phyloP scores from a whole-genome alignment of 1,284 basidiomycete species.

The Cutaneotrichosporon mucoides region DNA sequence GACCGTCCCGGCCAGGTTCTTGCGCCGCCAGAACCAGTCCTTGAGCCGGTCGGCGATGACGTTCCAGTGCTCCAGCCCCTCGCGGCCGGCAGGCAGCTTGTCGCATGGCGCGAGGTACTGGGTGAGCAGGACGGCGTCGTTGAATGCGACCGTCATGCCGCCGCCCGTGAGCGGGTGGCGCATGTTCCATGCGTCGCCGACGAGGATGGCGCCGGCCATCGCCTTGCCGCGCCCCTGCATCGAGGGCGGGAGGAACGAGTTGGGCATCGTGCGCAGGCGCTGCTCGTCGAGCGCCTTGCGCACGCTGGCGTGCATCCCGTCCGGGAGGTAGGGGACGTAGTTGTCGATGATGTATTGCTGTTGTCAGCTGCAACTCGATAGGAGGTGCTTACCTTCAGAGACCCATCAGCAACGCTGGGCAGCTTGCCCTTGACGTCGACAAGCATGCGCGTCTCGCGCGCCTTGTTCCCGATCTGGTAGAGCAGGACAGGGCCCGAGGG shows the following conservation, averaged over 20 bases:
- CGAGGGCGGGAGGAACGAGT: conserved; percentile 83
- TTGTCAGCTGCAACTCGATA: conserved; percentile 47
- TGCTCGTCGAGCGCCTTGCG: conserved; percentile 62
- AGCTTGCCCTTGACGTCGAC: conserved; percentile 85
- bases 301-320: conserved; percentile 61
- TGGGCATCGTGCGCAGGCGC: conserved; percentile 87
- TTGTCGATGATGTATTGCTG: conserved; percentile 66
- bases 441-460: conserved; percentile 79
- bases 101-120: conserved; percentile 55
- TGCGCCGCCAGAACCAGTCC: conserved; percentile 79
- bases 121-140: conserved; percentile 73
- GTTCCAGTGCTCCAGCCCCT: conserved; percentile 59
- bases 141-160: conserved; percentile 89
- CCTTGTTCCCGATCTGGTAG: conserved; percentile 69
- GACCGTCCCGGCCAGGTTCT: conserved; percentile 73
- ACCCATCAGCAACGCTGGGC: conserved; percentile 60
- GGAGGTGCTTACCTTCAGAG: conserved; percentile 59
- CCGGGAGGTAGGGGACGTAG: conserved; percentile 74
- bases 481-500: conserved; percentile 77
- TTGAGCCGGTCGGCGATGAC: conserved; percentile 59
- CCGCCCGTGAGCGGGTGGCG: conserved; percentile 96
- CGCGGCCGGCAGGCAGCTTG: conserved; percentile 30
- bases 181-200: conserved; percentile 99
- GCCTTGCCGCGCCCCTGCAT: conserved; percentile 64
- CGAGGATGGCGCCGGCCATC: conserved; percentile 66